phyloP scores from a whole-genome alignment of 352 stramenopile genomes.

The Globisporangium emineosum region DNA sequence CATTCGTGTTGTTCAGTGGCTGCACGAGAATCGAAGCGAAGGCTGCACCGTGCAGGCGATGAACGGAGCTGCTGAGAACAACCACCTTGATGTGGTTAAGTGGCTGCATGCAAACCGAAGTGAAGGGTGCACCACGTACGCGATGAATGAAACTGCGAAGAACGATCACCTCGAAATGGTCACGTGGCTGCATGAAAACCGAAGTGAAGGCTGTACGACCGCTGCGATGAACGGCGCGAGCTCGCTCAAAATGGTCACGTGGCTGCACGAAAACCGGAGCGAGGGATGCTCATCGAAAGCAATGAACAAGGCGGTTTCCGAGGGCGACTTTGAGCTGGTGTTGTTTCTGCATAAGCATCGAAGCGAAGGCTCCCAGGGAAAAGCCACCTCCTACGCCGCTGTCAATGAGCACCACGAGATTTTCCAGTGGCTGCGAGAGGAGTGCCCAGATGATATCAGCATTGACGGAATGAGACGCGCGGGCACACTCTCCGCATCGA shows the following conservation, averaged over 20 bases:
- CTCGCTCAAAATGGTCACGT: neutral
- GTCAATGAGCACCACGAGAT: too few species aligned
- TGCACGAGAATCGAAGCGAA: neutral
- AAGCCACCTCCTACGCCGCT: too few species aligned
- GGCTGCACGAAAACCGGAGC: constrained; percentile 1
- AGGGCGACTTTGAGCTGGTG: neutral
- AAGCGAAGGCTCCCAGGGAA: too few species aligned
- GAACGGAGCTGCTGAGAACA: too few species aligned
- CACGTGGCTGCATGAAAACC: neutral
- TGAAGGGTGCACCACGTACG: neutral
- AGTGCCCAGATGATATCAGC: too few species aligned
- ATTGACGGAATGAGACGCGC: too few species aligned
- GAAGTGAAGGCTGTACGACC: neutral
- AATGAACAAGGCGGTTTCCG: neutral
- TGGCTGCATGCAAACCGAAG: neutral
- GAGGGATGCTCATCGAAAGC: neutral
- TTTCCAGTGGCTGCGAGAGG: too few species aligned
- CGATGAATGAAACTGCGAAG: neutral
- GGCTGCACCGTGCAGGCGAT: too few species aligned
- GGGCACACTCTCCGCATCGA: too few species aligned
- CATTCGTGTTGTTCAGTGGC: neutral
- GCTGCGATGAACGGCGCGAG: neutral
- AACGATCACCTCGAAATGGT: neutral
- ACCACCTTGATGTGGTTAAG: too few species aligned
- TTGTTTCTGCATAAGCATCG: neutral